A percentile compares a stretch with the other conserved stretches of the same genome.
Evolutionary conservation across 805 yeast genomes (phyloP).

Genomic region (Saccharomycopsis amapae): DNA sequence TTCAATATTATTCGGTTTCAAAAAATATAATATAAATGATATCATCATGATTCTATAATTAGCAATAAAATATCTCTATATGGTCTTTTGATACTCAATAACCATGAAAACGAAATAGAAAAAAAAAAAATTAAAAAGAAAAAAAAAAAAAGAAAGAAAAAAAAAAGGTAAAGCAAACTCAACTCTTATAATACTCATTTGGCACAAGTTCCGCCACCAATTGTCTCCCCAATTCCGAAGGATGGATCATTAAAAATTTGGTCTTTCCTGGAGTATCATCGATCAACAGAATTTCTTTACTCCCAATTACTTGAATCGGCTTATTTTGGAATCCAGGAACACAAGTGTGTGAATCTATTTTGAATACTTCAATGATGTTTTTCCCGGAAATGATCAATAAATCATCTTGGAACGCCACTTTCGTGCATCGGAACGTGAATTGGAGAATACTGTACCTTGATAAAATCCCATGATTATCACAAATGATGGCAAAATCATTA

Average conservation of each 20-base stretch:
- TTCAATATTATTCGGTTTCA: too few species aligned
- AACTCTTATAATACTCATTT: conserved; percentile 15
- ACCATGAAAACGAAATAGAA: too few species aligned
- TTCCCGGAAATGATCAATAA: conserved; percentile 50
- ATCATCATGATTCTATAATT: too few species aligned
- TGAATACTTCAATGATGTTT: conserved; percentile 65
- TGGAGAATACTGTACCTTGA: conserved; percentile 36
- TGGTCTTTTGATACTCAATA: too few species aligned
- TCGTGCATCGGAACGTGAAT: conserved; percentile 35
- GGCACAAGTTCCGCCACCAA: conserved; percentile 34
- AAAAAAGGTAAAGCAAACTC: too few species aligned
- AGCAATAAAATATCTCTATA: too few species aligned
- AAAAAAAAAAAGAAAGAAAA: too few species aligned
- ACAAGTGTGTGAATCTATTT: conserved; percentile 39
- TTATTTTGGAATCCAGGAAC: conserved; percentile 31
- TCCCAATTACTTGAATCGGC: conserved; percentile 62
- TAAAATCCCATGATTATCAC: conserved; percentile 51
- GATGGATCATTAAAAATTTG: conserved; percentile 53
- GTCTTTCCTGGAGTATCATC: conserved; percentile 34
- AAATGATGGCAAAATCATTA: conserved; percentile 61
- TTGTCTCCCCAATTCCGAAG: conserved; percentile 54
- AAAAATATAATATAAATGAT: too few species aligned
- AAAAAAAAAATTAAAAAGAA: too few species aligned
- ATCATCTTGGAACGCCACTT: conserved; percentile 38
- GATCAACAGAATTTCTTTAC: conserved; percentile 52